A percentile compares a stretch with the other conserved stretches of the same genome.
phyloP scores from a whole-genome alignment of 2,329 filamentous ascomycete genomes.

The Daldinia eschscholtzii region DNA sequence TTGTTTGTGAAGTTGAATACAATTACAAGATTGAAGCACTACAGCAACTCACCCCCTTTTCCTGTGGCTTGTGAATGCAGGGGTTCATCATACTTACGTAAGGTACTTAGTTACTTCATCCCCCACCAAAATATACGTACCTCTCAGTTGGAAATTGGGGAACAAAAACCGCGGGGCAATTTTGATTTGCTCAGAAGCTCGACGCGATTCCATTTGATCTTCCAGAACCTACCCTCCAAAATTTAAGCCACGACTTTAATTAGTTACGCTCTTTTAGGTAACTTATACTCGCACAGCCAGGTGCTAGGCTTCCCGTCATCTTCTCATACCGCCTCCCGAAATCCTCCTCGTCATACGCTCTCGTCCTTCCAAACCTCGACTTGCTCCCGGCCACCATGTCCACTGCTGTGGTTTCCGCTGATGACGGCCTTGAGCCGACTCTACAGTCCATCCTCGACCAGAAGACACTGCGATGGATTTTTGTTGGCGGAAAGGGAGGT shows the following conservation, averaged over 20 bases:
- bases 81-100: background rate
- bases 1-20: background rate
- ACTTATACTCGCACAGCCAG: constrained; percentile 3
- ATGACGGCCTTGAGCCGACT: constrained; percentile 89
- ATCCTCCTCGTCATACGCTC: background rate
- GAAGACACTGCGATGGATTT: constrained; percentile 96
- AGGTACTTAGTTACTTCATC: constrained; percentile 7
- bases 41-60: background rate
- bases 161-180: constrained; percentile 27
- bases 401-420: constrained; percentile 63
- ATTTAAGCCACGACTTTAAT: constrained; percentile 28
- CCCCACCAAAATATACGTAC: constrained; percentile 29
- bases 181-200: constrained; percentile 30
- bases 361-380: background rate
- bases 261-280: constrained; percentile 15
- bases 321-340: background rate
- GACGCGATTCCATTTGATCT: constrained; percentile 27
- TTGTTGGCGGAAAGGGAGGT: constrained; percentile 97
- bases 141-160: constrained; percentile 11
- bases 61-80: background rate
- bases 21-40: background rate
- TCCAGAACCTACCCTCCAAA: constrained; percentile 35
- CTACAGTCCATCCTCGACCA: constrained; percentile 96
- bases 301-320: background rate
- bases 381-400: constrained; percentile 53